Base-by-base conservation (phyloP, 371 early-diverging fungal species). In the Globomyces sp. region DNA sequence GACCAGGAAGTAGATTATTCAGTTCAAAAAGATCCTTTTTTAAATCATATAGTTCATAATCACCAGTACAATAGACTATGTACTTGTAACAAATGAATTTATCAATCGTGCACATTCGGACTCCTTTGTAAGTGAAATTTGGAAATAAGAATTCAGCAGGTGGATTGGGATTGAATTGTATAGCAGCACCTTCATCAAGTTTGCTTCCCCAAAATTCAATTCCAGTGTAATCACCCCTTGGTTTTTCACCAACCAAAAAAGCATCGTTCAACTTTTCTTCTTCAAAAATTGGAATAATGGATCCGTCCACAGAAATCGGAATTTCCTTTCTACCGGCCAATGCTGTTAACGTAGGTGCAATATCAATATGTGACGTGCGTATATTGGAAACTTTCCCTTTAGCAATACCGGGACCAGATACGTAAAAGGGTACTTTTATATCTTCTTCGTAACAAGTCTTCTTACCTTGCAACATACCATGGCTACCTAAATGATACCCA, bases 401-500 rank as follows among this genome's bases (percentile, higher is more conserved):
- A 9, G 75, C 71, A 39, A 87, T 70, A 5, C 85, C 86, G 1
- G 88, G 88, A 3, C 88, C 88, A 43, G 85, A 81, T 13, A 85
- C 83, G 62, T 86, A 72, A 39, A 87, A 81, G 2, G 69, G 69
- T 11, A 69, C 53, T 39, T 85, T 84, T 59, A 86, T 82, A 57
- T 86, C 88, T 67, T 86, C 86, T 66, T 87, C 87, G 57, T 78
- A 77, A 24, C 84, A 80, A 3, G 83, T 77, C 13, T 78, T 74
- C 63, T 88, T 88, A 4, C 88, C 88, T 4, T 84, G 78, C 50
- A 71, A 77, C 45, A 87, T 74, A 46, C 87, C 80, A 50, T 88
- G 87, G 4, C 82, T 82, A 2, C 88, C 88, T 11, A 88, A 71
- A 67, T 88, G 88, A 49, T 86, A 87, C 58, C 88, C 88, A 64